phyloP scores from a whole-genome alignment of 495 filamentous ascomycete genomes.

The Hyaloscypha hepaticicola region DNA sequence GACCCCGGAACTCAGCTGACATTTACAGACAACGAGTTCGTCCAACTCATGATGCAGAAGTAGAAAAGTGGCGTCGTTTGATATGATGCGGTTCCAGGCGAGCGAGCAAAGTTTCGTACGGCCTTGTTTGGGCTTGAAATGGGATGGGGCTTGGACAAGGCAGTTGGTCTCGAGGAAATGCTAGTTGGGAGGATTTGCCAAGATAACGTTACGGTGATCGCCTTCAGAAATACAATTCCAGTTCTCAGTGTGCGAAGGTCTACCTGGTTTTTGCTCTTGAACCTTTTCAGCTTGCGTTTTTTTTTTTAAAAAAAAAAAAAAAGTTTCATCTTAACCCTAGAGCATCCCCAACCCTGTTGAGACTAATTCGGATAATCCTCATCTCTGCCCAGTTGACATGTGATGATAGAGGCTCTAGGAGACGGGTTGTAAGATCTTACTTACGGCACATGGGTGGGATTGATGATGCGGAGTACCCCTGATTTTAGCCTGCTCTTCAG shows the following conservation, averaged over 20 bases:
- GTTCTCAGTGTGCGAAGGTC: not conserved
- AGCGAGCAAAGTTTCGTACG: conserved; percentile 3
- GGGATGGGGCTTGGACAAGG: not conserved
- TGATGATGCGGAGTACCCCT: not conserved
- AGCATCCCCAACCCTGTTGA: not conserved
- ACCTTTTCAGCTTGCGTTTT: not conserved
- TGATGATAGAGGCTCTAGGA: too few relatives aligned
- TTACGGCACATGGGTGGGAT: too few relatives aligned
- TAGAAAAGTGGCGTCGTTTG: conserved; percentile 47
- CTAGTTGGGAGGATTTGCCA: conserved; percentile 6
- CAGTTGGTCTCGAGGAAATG: conserved; percentile 9
- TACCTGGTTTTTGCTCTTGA: not conserved
- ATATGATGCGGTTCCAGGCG: conserved; percentile 28
- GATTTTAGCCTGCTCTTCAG: not conserved
- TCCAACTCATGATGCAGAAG: conserved; percentile 99
- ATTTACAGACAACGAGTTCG: conserved; percentile 91
- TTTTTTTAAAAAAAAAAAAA: too few relatives aligned
- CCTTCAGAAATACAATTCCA: conserved; percentile 26
- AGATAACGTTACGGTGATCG: conserved; percentile 26
- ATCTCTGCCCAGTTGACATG: too few relatives aligned
- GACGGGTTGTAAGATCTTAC: too few relatives aligned
- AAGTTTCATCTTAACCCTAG: not conserved
- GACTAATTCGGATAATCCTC: not conserved
- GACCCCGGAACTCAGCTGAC: not conserved
- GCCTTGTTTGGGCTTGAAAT: conserved; percentile 7